These are phyloP conservation scores for Alternaria conjuncta DNA, from an alignment of 2,329 filamentous ascomycete genomes.

Conservation along the genomic window DNA sequence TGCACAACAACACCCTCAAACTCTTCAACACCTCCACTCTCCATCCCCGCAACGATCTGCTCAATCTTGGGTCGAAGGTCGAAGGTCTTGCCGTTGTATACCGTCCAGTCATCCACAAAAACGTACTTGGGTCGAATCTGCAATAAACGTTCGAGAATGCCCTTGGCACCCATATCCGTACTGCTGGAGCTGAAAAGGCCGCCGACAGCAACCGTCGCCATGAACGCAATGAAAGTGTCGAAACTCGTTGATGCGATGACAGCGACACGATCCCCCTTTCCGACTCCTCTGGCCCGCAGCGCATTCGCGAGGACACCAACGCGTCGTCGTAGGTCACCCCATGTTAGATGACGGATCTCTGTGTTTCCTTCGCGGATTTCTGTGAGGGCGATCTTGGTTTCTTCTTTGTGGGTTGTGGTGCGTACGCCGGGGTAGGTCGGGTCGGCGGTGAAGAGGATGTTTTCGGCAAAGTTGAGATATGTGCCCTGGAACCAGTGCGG, in stretches of 20 bases:
- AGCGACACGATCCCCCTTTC: constrained; percentile 75
- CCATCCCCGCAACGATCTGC: constrained; percentile 69
- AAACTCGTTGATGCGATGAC: constrained; percentile 77
- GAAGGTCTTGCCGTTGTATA: constrained; percentile 79
- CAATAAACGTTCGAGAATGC: constrained; percentile 74
- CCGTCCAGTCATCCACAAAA: constrained; percentile 81
- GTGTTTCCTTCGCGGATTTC: constrained; percentile 73
- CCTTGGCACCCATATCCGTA: constrained; percentile 83
- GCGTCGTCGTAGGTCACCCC: constrained; percentile 67
- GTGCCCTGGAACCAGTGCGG: constrained; percentile 81
- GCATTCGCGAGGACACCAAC: constrained; percentile 69
- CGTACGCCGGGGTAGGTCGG: constrained; percentile 53
- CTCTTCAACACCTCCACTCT: constrained; percentile 59
- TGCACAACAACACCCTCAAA: constrained; percentile 71
- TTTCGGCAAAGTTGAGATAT: constrained; percentile 79
- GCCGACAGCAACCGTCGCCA: constrained; percentile 73
- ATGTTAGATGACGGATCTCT: constrained; percentile 64
- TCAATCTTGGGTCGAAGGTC: constrained; percentile 76
- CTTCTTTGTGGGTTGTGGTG: constrained; percentile 69
- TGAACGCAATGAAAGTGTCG: constrained; percentile 74
- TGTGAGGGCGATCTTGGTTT: constrained; percentile 72
- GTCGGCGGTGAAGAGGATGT: constrained; percentile 69
- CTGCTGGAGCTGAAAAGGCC: constrained; percentile 77
- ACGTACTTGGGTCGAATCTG: constrained; percentile 80
- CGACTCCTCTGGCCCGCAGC: constrained; percentile 69